Evolutionary conservation across 78 protist genomes (phyloP).

Genomic region (Protostelium mycophagum): DNA sequence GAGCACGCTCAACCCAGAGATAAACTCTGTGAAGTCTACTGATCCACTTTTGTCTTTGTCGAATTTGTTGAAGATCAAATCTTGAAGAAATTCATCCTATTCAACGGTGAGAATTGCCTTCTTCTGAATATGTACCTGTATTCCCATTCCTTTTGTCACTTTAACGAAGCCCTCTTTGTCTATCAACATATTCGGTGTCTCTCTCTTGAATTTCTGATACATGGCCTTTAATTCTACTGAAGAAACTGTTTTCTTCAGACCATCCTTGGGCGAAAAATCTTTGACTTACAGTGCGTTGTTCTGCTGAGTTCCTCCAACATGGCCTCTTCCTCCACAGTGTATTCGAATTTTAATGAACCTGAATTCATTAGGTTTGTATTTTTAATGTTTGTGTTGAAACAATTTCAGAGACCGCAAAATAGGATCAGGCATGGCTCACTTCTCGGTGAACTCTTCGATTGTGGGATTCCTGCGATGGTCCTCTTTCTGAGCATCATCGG

Average conservation of each 20-base stretch:
- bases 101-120: not conserved
- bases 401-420: too few relatives aligned
- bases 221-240: not conserved
- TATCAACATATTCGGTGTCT: not conserved
- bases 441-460: too few relatives aligned
- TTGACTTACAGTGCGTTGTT: not conserved
- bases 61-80: not conserved
- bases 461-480: not conserved
- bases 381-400: too few relatives aligned
- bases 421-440: too few relatives aligned
- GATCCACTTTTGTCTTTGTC: not conserved
- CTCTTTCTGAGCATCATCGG: not conserved
- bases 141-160: not conserved
- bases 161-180: not conserved
- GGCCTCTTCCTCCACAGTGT: not conserved
- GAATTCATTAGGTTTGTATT: not conserved
- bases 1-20: not conserved
- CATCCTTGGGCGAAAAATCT: not conserved
- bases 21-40: not conserved
- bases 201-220: not conserved
- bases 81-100: not conserved
- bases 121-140: not conserved
- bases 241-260: not conserved
- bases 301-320: not conserved
- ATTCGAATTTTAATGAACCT: not conserved